A percentile compares a stretch with the other conserved stretches of the same genome.
Evolutionary conservation across 2,329 filamentous ascomycete species (phyloP).

Genomic region (Penicillium palitans): DNA sequence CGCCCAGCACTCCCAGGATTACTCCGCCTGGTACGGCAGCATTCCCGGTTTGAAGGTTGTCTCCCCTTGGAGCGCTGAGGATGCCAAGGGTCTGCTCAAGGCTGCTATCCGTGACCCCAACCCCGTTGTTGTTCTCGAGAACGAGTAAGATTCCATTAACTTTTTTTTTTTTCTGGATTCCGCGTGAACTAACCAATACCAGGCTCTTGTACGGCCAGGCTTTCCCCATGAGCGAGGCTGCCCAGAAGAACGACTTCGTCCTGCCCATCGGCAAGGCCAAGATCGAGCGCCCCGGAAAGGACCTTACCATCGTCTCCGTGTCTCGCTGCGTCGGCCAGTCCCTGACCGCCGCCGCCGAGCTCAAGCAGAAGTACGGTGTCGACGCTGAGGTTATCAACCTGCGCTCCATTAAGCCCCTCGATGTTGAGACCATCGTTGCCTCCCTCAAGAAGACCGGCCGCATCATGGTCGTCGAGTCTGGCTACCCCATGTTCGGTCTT

Average conservation of each 20-base stretch:
- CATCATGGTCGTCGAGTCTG: constrained; percentile 88
- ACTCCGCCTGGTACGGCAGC: constrained; percentile 97
- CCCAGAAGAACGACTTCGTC: constrained; percentile 95
- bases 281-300: constrained; percentile 93
- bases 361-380: constrained; percentile 95
- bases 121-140: constrained; percentile 87
- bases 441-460: constrained; percentile 98
- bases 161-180: background rate
- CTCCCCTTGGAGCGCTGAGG: constrained; percentile 91
- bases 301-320: constrained; percentile 90
- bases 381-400: constrained; percentile 98
- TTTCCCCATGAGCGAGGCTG: constrained; percentile 97
- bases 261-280: constrained; percentile 98
- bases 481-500: constrained; percentile 94
- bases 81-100: constrained; percentile 97
- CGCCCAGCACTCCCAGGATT: constrained; percentile 98
- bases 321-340: constrained; percentile 95
- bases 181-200: constrained; percentile 5
- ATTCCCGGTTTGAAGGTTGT: constrained; percentile 98
- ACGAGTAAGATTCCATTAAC: constrained; percentile 59
- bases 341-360: constrained; percentile 79
- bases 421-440: constrained; percentile 91
- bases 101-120: constrained; percentile 98
- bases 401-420: constrained; percentile 93
- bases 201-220: constrained; percentile 82